Base-by-base conservation (phyloP, 108 stramenopile species). In the Cyclotella sp. region DNA sequence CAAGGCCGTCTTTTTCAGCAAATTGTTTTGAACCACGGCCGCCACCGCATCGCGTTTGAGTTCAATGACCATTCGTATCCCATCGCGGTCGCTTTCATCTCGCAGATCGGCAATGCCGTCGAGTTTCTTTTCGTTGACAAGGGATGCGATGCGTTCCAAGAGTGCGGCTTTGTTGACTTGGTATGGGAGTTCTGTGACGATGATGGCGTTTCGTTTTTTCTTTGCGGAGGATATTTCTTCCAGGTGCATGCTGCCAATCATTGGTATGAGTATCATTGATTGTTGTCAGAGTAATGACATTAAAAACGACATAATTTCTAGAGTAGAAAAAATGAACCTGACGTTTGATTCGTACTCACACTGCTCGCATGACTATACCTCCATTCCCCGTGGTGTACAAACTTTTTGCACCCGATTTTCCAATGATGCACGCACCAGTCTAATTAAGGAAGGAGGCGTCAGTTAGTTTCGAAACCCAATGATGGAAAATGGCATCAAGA, bases 41-140 rank as follows among this genome's bases (percentile, higher is more conserved):
- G 97, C 89, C 0, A 91, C 87, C 10, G 98, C 98, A 87, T 98
- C 98, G 16, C 96, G 86, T 81, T 98, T 98, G 47, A 98, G 80
- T 76, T 98, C 98, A 69, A 98, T 88, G n/a, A 98, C 98, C 52
- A 98, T 88, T n/a, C 98, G 91, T 43, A 97, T 97, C 0, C 98
- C 98, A 73, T 97, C 96, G 18, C 98, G 88, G 75, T 97, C 97
- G 45, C 91, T 93, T 81, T 98, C 98, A 77, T 96, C 96, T 11
- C 97, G 74, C 58, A 96, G 77, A 79, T 95, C 93, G 22, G 88
- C 85, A 68, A 94, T 89, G 15, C 94, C 96, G 7, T 97, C 93
- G 49, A 98, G 57, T 70, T 97, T 95, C 84, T 98, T 98, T 28
- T 97, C 97, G 79, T 98, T 98, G 44, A 98, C 97, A 57, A 97